Conservation (phyloP, 305 asterid genomes). For the Fraxinus sp. region DNA sequence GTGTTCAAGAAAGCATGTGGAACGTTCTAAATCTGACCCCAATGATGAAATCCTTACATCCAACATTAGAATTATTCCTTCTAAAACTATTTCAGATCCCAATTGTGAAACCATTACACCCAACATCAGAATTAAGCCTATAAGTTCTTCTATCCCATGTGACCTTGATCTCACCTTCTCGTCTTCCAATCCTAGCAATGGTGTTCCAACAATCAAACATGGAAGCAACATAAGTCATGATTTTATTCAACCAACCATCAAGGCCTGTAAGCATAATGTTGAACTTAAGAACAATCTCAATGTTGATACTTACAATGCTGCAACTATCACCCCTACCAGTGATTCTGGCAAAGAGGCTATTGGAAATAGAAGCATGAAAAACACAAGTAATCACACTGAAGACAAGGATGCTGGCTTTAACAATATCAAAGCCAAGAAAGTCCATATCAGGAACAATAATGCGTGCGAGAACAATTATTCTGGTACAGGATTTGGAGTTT, state of each 20-base stretch:
- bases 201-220: slow-evolving; percentile 21
- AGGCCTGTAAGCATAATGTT: not conserved
- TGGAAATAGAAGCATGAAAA: not conserved
- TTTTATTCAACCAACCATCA: not conserved
- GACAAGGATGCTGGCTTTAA: slow-evolving; percentile 20
- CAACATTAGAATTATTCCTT: not conserved
- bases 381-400: slow-evolving; percentile 16
- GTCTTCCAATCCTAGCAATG: slow-evolving; percentile 11
- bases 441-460: slow-evolving; percentile 21
- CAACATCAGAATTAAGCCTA: slow-evolving; percentile 4
- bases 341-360: slow-evolving; percentile 13
- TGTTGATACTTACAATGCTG: not conserved
- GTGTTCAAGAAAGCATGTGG: slow-evolving; percentile 87
- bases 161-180: slow-evolving; percentile 19
- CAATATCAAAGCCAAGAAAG: slow-evolving; percentile 15
- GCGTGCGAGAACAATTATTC: slow-evolving; percentile 16
- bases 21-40: slow-evolving; percentile 29
- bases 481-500: slow-evolving; percentile 37
- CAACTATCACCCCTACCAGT: slow-evolving; percentile 7
- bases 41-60: slow-evolving; percentile 4
- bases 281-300: slow-evolving; percentile 18
- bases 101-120: slow-evolving; percentile 3
- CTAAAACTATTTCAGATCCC: slow-evolving; percentile 11
- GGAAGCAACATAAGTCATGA: slow-evolving; percentile 1
- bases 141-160: slow-evolving; percentile 21